phyloP scores from a whole-genome alignment of 768 basidiomycete species.

The Suillus placidus region DNA sequence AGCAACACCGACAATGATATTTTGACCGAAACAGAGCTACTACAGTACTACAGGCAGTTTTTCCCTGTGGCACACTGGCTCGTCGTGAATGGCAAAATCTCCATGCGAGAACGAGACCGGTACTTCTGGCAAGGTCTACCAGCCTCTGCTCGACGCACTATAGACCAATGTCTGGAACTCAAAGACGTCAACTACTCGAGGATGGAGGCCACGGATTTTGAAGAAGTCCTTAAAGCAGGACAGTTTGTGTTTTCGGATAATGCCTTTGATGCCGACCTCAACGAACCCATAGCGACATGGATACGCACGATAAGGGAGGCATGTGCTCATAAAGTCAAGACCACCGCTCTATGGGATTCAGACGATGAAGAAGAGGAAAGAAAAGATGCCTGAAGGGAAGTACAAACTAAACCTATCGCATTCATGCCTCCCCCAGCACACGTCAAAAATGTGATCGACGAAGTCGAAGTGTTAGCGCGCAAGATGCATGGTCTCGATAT shows the following conservation, averaged over 20 bases:
- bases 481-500: background rate
- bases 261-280: background rate
- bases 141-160: background rate
- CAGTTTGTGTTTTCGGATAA: conserved; percentile 10
- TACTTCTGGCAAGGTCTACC: conserved; percentile 2
- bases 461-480: background rate
- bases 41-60: conserved; percentile 5
- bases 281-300: conserved; percentile 9
- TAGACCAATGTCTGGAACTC: background rate
- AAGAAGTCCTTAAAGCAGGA: background rate
- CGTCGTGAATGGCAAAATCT: conserved; percentile 7
- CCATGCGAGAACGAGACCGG: background rate
- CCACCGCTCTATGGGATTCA: too few species aligned
- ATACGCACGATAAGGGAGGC: background rate
- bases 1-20: background rate
- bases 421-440: background rate
- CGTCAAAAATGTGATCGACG: background rate
- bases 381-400: background rate
- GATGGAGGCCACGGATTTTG: background rate
- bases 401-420: background rate
- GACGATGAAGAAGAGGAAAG: background rate
- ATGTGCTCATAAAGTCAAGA: too few species aligned
- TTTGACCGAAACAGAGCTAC: conserved; percentile 4
- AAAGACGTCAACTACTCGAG: background rate
- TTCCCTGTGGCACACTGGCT: background rate